Conservation (phyloP, 495 filamentous ascomycete genomes). For the Penicillium chermesinum region DNA sequence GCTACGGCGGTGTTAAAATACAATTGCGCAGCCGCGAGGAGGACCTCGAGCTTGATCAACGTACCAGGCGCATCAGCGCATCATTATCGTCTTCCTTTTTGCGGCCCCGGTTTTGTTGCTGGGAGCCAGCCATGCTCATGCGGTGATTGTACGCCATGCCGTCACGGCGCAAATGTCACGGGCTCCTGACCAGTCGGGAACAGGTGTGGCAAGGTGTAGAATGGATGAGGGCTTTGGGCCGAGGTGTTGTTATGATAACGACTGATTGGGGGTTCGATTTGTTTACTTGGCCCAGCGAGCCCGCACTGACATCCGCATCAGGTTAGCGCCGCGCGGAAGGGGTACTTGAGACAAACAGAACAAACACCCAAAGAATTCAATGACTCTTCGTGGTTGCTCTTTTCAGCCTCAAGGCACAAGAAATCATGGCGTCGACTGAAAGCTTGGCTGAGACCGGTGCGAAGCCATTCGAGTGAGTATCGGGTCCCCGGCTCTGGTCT, state of each 20-base stretch:
- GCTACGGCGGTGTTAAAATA: slow-evolving; percentile 34
- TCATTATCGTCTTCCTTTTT: slow-evolving; percentile 80
- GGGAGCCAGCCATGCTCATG: slow-evolving; percentile 58
- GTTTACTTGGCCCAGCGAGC: slow-evolving; percentile 32
- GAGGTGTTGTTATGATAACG: slow-evolving; percentile 24
- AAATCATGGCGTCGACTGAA: slow-evolving; percentile 32
- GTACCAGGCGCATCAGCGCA: slow-evolving; percentile 81
- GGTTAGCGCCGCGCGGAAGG: slow-evolving; percentile 34
- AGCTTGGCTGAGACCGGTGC: slow-evolving; percentile 20
- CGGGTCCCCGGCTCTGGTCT: not conserved
- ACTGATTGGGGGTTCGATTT: slow-evolving; percentile 28
- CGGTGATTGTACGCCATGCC: slow-evolving; percentile 61
- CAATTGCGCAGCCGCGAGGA: not conserved
- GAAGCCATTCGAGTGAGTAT: slow-evolving; percentile 43
- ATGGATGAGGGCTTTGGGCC: not conserved
- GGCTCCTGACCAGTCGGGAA: not conserved
- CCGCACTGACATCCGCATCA: slow-evolving; percentile 29
- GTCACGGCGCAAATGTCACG: not conserved
- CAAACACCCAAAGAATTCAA: slow-evolving; percentile 38
- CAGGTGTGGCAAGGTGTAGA: not conserved
- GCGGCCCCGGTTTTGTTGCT: slow-evolving; percentile 58
- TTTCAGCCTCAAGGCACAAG: not conserved
- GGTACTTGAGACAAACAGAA: slow-evolving; percentile 34
- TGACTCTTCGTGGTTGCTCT: slow-evolving; percentile 24
- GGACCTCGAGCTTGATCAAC: slow-evolving; percentile 9